phyloP scores from a whole-genome alignment of 371 early-diverging fungal genomes.

The Chytridium lagenaria region DNA sequence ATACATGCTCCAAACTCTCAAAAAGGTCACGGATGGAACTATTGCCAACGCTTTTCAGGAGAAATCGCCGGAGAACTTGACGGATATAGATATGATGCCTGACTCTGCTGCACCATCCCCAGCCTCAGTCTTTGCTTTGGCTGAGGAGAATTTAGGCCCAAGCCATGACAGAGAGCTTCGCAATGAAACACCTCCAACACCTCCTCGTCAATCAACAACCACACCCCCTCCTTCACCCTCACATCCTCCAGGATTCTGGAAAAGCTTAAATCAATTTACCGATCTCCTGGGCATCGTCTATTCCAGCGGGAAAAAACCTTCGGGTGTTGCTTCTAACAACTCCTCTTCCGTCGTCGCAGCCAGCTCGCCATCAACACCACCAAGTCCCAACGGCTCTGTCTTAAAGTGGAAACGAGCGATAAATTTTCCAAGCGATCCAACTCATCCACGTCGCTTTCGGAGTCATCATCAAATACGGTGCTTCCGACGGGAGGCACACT shows the following conservation, averaged over 20 bases:
- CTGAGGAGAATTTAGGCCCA: too few species aligned
- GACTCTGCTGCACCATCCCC: too few species aligned
- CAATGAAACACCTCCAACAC: too few species aligned
- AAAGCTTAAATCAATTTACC: neutral
- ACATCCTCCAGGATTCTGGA: constrained; percentile 2
- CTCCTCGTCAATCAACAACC: too few species aligned
- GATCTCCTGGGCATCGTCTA: neutral
- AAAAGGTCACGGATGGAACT: neutral
- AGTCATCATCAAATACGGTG: neutral
- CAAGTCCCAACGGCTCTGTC: neutral
- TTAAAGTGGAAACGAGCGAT: neutral
- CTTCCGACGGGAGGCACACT: neutral
- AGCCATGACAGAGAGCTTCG: too few species aligned
- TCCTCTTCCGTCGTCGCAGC: neutral
- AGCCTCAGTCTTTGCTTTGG: too few species aligned
- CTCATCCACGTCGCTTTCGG: neutral
- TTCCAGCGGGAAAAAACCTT: neutral
- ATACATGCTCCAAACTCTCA: neutral
- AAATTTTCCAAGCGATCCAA: neutral
- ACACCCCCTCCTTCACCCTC: too few species aligned
- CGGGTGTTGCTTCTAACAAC: neutral
- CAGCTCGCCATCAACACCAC: neutral
- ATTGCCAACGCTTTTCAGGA: neutral
- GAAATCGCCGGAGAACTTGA: neutral
- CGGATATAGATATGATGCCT: neutral